Evolutionary conservation across 139 green algal species (phyloP), one percentile per base, ranked within the genome.

Genomic region (Asterochloris sp.): DNA sequence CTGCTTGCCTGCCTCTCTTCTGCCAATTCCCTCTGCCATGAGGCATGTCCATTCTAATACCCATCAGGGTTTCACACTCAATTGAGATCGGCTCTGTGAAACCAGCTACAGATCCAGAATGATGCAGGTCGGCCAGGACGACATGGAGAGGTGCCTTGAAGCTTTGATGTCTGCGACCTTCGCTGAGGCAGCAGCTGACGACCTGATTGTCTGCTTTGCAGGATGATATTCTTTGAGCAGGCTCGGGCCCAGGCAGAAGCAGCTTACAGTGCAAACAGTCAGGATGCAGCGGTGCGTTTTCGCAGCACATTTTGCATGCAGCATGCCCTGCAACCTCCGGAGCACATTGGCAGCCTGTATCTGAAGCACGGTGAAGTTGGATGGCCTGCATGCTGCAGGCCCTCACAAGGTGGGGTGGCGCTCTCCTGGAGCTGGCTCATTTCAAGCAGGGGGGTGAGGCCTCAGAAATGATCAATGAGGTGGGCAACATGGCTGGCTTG

Each of bases 401-500:
- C 0, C 85, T 99, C 4, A 98, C 95, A 4, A 89, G 95, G 63
- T 98, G 95, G 95, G 97, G 97, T 54, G 94, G 96, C 0, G 94
- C 97, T 1, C 86, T 99, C 83, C 87, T 99, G 78, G 97, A 99
- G 93, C 91, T 99, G 60, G 96, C 97, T 13, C 97, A 99, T 85
- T 98, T 96, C 82, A 90, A 92, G 62, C 93, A 98, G 81, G 96
- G 96, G 1, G 73, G 86, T 0, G 95, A 98, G 64, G 93, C 95
- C 11, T 89, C 92, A 16, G 85, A 94, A 21, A 95, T 96, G 87
- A 98, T 99, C 79, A 86, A 97, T 74, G 87, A 96, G 78, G 94
- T 95, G 71, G 60, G 28, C 71, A 68, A 26, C 61, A 12, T 78
- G 47, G 23, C n/a, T 26, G 26, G 12, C 27, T 82, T 63, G 11